These are phyloP conservation scores for Macaranga tanarius DNA, from an alignment of 441 rosid genomes.

Conservation along the genomic window DNA sequence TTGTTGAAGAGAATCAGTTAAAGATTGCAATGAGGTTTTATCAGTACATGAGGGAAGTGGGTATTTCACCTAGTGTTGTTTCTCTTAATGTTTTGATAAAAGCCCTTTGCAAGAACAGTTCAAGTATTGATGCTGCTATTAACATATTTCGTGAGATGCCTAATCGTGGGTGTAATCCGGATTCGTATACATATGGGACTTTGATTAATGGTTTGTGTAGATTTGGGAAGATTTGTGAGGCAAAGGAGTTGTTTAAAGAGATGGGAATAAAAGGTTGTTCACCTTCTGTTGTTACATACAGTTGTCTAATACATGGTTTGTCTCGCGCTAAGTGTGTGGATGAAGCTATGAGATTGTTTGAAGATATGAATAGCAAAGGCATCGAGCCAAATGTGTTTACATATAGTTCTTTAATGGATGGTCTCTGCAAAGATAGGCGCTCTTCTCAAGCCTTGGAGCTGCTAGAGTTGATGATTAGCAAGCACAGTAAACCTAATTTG, in stretches of 20 bases:
- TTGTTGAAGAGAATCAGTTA: constrained; percentile 80
- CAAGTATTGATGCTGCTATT: constrained; percentile 66
- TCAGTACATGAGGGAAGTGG: constrained; percentile 60
- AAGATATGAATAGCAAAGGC: constrained; percentile 66
- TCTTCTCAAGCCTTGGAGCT: constrained; percentile 62
- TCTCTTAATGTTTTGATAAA: constrained; percentile 88
- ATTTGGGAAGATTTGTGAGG: constrained; percentile 60
- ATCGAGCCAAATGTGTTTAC: constrained; percentile 87
- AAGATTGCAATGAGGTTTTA: constrained; percentile 66
- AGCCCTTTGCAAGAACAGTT: constrained; percentile 70
- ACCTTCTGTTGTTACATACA: constrained; percentile 82
- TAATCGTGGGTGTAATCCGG: constrained; percentile 60
- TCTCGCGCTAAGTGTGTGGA: constrained; percentile 52
- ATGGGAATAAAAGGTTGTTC: constrained; percentile 69
- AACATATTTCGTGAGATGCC: constrained; percentile 83
- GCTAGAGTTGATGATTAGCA: constrained; percentile 59
- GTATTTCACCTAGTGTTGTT: constrained; percentile 54
- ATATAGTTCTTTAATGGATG: constrained; percentile 78
- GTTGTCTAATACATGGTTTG: constrained; percentile 70
- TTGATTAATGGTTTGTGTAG: constrained; percentile 83
- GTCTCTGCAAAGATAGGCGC: constrained; percentile 65
- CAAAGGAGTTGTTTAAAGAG: constrained; percentile 67
- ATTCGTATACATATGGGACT: constrained; percentile 89
- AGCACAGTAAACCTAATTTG: constrained; percentile 54
- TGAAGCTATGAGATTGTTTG: constrained; percentile 63